Evolutionary conservation across 2,329 filamentous ascomycete genomes (phyloP).

Genomic region (Metarhizium anisopliae): DNA sequence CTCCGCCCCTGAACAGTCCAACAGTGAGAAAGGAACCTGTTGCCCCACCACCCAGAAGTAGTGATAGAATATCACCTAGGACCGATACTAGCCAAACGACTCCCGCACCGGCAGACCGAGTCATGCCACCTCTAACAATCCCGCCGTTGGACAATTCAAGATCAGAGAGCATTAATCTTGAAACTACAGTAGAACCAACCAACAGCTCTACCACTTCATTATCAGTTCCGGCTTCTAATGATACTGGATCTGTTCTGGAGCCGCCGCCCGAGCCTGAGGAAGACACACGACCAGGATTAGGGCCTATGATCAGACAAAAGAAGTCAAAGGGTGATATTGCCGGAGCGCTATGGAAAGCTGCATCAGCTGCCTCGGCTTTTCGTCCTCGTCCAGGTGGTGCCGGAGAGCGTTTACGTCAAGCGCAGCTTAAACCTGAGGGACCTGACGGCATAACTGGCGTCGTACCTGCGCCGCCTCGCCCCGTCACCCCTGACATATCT

Average conservation of each 20-base stretch:
- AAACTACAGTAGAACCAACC: conserved; percentile 5
- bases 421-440: conserved; percentile 51
- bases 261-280: conserved; percentile 18
- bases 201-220: conserved; percentile 14
- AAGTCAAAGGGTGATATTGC: conserved; percentile 65
- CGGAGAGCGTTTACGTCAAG: conserved; percentile 64
- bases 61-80: conserved; percentile 36
- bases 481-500: conserved; percentile 20
- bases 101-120: conserved; percentile 9
- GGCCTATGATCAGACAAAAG: conserved; percentile 84
- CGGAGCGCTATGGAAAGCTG: conserved; percentile 67
- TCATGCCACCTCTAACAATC: conserved; percentile 10
- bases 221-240: conserved; percentile 17
- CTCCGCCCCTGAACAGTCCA: conserved; percentile 48
- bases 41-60: conserved; percentile 42
- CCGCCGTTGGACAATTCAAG: conserved; percentile 6
- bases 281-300: conserved; percentile 62
- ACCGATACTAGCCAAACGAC: conserved; percentile 26
- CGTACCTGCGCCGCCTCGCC: conserved; percentile 64
- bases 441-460: conserved; percentile 87
- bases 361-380: conserved; percentile 50
- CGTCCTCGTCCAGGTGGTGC: conserved; percentile 84
- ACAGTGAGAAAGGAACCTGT: conserved; percentile 33
- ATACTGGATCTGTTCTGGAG: conserved; percentile 16
- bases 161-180: conserved; percentile 6